phyloP scores from a whole-genome alignment of 345 rosid species.

The Combretum micranthum region DNA sequence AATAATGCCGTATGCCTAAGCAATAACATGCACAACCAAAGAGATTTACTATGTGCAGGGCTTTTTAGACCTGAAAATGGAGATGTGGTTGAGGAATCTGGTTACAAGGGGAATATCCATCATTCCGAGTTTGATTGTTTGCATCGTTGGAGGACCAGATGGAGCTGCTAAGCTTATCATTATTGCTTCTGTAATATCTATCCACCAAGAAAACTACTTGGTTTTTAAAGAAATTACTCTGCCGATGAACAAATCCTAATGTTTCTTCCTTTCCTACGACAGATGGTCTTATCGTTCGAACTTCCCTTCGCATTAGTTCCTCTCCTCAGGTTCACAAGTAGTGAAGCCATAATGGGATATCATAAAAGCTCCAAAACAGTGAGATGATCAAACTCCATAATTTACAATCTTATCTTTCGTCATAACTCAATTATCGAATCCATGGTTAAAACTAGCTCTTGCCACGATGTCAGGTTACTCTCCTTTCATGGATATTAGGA shows the following conservation, averaged over 20 bases:
- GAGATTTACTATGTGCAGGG: not conserved
- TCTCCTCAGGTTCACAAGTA: conserved; percentile 18
- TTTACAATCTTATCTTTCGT: not conserved
- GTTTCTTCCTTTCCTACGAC: not conserved
- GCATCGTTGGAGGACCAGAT: conserved; percentile 17
- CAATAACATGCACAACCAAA: not conserved
- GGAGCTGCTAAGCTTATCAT: conserved; percentile 19
- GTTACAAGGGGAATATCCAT: conserved; percentile 18
- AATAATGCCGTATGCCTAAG: not conserved
- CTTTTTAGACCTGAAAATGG: conserved; percentile 7
- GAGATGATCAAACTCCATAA: not conserved
- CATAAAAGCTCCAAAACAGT: conserved; percentile 13
- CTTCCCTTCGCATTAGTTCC: conserved; percentile 23
- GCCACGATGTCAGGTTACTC: not conserved
- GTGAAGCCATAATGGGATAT: conserved; percentile 17
- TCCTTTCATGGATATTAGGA: conserved; percentile 10
- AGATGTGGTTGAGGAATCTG: conserved; percentile 17
- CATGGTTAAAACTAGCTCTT: not conserved
- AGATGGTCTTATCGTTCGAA: conserved; percentile 13
- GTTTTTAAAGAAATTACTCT: too few relatives aligned
- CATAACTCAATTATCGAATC: not conserved
- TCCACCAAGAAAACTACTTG: not conserved
- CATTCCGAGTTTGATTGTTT: conserved; percentile 16
- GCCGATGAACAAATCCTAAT: too few relatives aligned
- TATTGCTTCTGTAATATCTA: conserved; percentile 16